Conservation (phyloP, 768 basidiomycete genomes). For the Mycena olivaceomarginata region DNA sequence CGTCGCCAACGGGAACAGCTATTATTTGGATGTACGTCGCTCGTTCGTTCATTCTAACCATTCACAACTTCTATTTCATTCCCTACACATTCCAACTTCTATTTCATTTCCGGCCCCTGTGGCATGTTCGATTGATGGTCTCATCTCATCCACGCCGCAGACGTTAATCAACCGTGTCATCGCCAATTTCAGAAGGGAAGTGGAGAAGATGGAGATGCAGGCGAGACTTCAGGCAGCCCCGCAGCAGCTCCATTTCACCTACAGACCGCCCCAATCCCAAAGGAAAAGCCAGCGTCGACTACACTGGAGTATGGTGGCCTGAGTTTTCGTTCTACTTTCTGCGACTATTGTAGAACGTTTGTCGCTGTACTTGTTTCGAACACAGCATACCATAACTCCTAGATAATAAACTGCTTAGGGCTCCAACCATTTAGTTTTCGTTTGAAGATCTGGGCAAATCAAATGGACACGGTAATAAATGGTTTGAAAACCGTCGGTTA, state of each 20-base stretch:
- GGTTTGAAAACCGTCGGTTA: no score
- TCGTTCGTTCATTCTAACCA: no score
- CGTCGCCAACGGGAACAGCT: conserved; percentile 10
- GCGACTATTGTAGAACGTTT: neutral
- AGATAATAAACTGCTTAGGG: no score
- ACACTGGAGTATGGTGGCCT: conserved; percentile 31
- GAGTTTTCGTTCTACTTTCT: neutral
- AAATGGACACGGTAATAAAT: no score
- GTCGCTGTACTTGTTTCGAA: neutral
- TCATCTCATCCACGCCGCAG: neutral
- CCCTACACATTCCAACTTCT: neutral
- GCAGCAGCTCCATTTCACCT: neutral
- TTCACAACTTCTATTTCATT: neutral
- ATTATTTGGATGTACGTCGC: conserved; percentile 37
- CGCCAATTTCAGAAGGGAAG: conserved; percentile 27
- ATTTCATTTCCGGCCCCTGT: neutral
- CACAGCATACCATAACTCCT: no score
- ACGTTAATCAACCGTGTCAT: conserved; percentile 30
- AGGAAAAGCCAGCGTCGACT: neutral
- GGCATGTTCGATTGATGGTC: neutral
- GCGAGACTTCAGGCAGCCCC: conserved; percentile 9
- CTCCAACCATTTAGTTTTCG: no score
- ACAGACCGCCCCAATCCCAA: neutral
- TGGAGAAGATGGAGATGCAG: conserved; percentile 29
- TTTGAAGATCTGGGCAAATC: no score